Evolutionary conservation across 768 basidiomycete species (phyloP).

Genomic region (Russula emetica): DNA sequence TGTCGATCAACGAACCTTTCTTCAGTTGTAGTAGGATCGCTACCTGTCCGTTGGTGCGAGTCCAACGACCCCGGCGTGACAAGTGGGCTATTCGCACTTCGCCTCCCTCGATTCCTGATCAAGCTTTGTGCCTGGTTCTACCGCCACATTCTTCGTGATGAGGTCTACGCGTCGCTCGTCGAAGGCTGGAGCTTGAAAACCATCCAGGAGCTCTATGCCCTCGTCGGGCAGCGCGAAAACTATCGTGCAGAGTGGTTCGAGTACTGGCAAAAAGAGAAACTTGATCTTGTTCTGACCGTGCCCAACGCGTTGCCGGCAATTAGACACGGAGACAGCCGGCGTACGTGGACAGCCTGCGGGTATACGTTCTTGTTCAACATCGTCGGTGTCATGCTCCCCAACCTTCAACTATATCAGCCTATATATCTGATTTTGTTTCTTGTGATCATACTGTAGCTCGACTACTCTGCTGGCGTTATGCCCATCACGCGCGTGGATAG

Average conservation of each 20-base stretch:
- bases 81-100: slow-evolving; percentile 39
- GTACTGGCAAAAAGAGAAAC: slow-evolving; percentile 41
- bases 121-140: slow-evolving; percentile 49
- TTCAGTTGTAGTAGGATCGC: slow-evolving; percentile 33
- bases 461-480: slow-evolving; percentile 55
- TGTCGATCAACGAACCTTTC: not conserved
- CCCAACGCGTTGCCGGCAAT: slow-evolving; percentile 60
- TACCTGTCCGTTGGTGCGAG: slow-evolving; percentile 35
- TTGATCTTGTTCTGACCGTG: slow-evolving; percentile 62
- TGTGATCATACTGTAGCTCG: slow-evolving; percentile 35
- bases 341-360: slow-evolving; percentile 48
- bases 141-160: slow-evolving; percentile 49
- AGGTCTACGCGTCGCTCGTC: slow-evolving; percentile 50
- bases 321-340: slow-evolving; percentile 50
- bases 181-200: slow-evolving; percentile 48
- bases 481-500: slow-evolving; percentile 53
- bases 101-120: slow-evolving; percentile 46
- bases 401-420: not conserved
- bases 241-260: slow-evolving; percentile 42
- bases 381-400: slow-evolving; percentile 36
- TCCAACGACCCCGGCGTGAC: slow-evolving; percentile 47
- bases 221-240: slow-evolving; percentile 44
- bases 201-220: slow-evolving; percentile 46
- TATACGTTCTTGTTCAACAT: slow-evolving; percentile 68
- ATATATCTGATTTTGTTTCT: slow-evolving; percentile 7